Evolutionary conservation across 2,329 filamentous ascomycete genomes (phyloP).

Genomic region (Zymoseptoria pseudotritici): DNA sequence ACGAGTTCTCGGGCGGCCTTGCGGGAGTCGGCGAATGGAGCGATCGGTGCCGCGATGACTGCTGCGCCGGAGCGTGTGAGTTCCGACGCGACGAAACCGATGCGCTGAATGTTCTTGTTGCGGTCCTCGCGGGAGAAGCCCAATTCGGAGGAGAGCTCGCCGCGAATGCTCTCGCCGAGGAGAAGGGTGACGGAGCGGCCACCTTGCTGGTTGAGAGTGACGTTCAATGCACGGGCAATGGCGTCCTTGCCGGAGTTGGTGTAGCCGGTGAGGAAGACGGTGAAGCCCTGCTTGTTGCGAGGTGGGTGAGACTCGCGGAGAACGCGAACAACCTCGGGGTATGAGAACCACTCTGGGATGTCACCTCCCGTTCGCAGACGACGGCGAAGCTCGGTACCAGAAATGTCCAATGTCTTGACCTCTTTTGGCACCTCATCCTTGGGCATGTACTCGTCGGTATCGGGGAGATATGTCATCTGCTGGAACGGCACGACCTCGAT

Average conservation of each 20-base stretch:
- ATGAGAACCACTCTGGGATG: slow-evolving; percentile 99
- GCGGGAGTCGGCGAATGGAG: slow-evolving; percentile 76
- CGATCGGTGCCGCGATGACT: slow-evolving; percentile 93
- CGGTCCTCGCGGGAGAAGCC: slow-evolving; percentile 92
- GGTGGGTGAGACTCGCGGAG: slow-evolving; percentile 94
- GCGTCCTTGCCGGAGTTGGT: slow-evolving; percentile 96
- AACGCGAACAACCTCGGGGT: slow-evolving; percentile 95
- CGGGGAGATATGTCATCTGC: slow-evolving; percentile 98
- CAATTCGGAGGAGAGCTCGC: slow-evolving; percentile 87
- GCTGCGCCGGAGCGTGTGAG: slow-evolving; percentile 87
- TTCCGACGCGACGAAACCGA: slow-evolving; percentile 92
- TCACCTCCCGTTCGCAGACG: slow-evolving; percentile 85
- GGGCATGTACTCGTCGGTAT: slow-evolving; percentile 92
- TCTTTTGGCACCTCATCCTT: slow-evolving; percentile 81
- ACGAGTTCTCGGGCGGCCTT: slow-evolving; percentile 74
- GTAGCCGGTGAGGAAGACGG: slow-evolving; percentile 94
- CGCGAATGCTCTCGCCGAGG: slow-evolving; percentile 88
- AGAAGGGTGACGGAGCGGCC: slow-evolving; percentile 90
- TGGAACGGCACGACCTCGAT: slow-evolving; percentile 99
- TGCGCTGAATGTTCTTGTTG: slow-evolving; percentile 89
- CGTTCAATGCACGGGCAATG: slow-evolving; percentile 88
- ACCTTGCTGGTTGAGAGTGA: slow-evolving; percentile 95
- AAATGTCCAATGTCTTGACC: slow-evolving; percentile 61
- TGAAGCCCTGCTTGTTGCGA: slow-evolving; percentile 88
- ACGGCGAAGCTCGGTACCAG: slow-evolving; percentile 70